Base-by-base conservation (phyloP, 2,329 filamentous ascomycete genomes). In the Rutstroemia sp. region DNA sequence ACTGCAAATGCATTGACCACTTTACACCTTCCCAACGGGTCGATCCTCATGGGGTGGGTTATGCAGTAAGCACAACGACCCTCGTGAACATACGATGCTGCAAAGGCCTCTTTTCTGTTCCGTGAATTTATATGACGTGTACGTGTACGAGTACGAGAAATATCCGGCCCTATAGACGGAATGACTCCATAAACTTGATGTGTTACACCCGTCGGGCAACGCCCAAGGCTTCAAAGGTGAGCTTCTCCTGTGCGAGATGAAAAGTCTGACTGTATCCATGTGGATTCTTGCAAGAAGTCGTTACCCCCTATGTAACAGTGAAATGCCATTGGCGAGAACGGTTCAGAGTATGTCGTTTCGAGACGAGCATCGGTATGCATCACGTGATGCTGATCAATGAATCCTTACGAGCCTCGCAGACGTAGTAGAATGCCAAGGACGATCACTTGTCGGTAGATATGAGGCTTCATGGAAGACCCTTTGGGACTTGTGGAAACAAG, bases 401-500 rank as follows among this genome's bases (percentile, higher is more conserved):
- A 12, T 42, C 5, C 39, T 42, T 42, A 42, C 39, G 39, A 19
- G 18, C 39, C 39, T 42, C 39, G n/a, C 39, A 42, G 39, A n/a
- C 39, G 16, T 18, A 19, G 16, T 14, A n/a, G 18, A 5, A n/a
- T 42, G 16, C 39, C 18, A 49, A 49, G 45, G 27, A 41, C 25
- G 44, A 21, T 14, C 18, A 5, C 19, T 9, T 16, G n/a, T 23
- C 10, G 16, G 10, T 49, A 12, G 8, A 38, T n/a, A 54, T 49
- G 12, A 19, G 23, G 12, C 10, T 45, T 62, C 60, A 68, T 48
- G 79, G 79, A 7, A 75, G 66, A 42, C 80, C 80, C 52, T 82
- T 87, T 2, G 92, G 92, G 1, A 94, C 90, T 44, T 88, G 87
- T 1, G 94, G 94, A 67, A 97, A 97, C 58, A 87, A 82, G 25